Conservation (phyloP, 352 stramenopile genomes). For the Lagenidium sp. region DNA sequence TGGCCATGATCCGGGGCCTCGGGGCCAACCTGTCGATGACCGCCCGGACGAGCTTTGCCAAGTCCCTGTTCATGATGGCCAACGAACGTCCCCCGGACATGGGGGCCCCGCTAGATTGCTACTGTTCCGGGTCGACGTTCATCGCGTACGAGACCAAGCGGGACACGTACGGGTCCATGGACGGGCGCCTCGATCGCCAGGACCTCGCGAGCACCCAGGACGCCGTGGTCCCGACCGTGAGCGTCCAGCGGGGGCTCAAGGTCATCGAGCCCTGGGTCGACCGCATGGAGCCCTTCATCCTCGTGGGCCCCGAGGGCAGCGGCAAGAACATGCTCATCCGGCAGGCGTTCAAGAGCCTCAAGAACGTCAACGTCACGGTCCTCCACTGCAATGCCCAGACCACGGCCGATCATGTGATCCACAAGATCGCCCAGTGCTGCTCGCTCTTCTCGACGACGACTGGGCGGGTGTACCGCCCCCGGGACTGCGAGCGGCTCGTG, state of each 20-base stretch:
- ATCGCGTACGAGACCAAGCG: slow-evolving; percentile 72
- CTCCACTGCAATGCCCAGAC: slow-evolving; percentile 94
- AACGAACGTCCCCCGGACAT: slow-evolving; percentile 88
- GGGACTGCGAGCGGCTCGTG: slow-evolving; percentile 89
- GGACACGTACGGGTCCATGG: slow-evolving; percentile 66
- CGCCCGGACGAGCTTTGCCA: slow-evolving; percentile 77
- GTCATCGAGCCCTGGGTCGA: slow-evolving; percentile 90
- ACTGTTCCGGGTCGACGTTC: slow-evolving; percentile 60
- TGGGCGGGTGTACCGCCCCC: slow-evolving; percentile 89
- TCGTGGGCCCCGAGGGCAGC: slow-evolving; percentile 91
- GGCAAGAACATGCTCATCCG: slow-evolving; percentile 94
- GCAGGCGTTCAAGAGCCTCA: slow-evolving; percentile 79
- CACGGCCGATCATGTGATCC: slow-evolving; percentile 90
- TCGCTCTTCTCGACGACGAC: slow-evolving; percentile 88
- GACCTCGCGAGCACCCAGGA: slow-evolving; percentile 29
- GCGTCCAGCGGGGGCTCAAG: slow-evolving; percentile 82
- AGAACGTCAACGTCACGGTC: slow-evolving; percentile 70
- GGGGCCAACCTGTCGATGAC: slow-evolving; percentile 86
- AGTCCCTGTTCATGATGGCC: slow-evolving; percentile 88
- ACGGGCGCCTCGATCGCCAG: slow-evolving; percentile 48
- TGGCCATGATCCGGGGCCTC: slow-evolving; percentile 87
- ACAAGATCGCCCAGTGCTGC: slow-evolving; percentile 92
- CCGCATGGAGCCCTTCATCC: slow-evolving; percentile 90
- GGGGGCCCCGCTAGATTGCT: slow-evolving; percentile 83
- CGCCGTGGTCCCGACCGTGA: slow-evolving; percentile 67